Percentiles rank a stretch among this genome's conserved stretches.
These are phyloP conservation scores for Colletotrichum lindemuthianum DNA, from an alignment of 2,329 filamentous ascomycete genomes.

Conservation along the genomic window DNA sequence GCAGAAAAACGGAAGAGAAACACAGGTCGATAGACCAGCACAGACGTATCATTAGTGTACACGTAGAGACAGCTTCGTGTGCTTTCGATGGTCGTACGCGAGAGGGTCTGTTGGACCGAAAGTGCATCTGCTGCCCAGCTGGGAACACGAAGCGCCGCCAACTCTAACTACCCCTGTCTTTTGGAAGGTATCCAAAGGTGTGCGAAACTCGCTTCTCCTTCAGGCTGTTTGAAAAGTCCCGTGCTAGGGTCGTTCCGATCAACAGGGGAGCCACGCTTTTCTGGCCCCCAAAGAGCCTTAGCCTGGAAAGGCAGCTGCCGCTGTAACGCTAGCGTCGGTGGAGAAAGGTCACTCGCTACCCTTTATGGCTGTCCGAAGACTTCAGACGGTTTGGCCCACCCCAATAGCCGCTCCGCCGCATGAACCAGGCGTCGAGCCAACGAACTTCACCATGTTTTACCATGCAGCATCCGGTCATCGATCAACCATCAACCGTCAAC, in stretches of 20 bases:
- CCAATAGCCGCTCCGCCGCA: slow-evolving; percentile 29
- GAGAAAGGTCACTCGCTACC: slow-evolving; percentile 14
- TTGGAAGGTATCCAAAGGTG: slow-evolving; percentile 38
- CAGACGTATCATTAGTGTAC: too few species aligned
- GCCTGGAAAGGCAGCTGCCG: slow-evolving; percentile 16
- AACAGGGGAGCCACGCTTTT: slow-evolving; percentile 16
- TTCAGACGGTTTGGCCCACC: slow-evolving; percentile 7
- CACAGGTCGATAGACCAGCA: too few species aligned
- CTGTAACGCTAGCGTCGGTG: slow-evolving; percentile 22
- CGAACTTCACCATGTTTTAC: slow-evolving; percentile 31
- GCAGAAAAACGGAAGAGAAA: too few species aligned
- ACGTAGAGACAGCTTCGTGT: too few species aligned
- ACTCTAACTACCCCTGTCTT: slow-evolving; percentile 36
- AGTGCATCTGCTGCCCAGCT: neutral
- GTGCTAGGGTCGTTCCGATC: slow-evolving; percentile 24
- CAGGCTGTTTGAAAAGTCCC: slow-evolving; percentile 46
- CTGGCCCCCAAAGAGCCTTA: slow-evolving; percentile 11
- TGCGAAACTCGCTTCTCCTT: slow-evolving; percentile 53
- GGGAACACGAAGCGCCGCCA: slow-evolving; percentile 6
- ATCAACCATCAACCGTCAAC: too few species aligned
- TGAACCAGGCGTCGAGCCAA: slow-evolving; percentile 29
- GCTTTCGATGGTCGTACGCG: neutral
- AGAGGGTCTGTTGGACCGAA: neutral
- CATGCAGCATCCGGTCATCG: slow-evolving; percentile 31
- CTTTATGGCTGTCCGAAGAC: neutral